Conservation (phyloP, 139 green algal genomes). For the Chlamydomonas eustigma region DNA sequence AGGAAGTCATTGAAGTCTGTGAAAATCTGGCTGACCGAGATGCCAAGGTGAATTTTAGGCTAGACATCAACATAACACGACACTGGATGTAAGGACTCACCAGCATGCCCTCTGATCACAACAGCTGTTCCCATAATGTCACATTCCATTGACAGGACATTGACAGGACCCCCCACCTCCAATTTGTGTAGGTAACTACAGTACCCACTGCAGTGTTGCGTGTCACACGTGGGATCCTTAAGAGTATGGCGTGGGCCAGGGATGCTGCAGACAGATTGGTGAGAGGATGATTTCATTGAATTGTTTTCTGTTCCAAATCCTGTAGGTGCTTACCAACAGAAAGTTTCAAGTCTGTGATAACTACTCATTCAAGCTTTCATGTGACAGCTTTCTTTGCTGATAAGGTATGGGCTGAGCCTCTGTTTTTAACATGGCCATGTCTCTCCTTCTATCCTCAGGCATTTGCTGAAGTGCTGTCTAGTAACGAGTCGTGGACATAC, state of each 20-base stretch:
- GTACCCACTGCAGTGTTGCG: conserved; percentile 90
- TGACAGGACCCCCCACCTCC: too few relatives aligned
- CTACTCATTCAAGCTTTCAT: too few relatives aligned
- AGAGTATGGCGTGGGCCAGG: conserved; percentile 83
- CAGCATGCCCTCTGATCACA: too few relatives aligned
- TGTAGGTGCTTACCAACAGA: not conserved
- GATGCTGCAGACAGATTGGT: conserved; percentile 89
- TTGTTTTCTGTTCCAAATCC: not conserved
- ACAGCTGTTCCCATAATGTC: too few relatives aligned
- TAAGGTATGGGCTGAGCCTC: not conserved
- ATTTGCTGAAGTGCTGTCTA: conserved; percentile 86
- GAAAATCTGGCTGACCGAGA: conserved; percentile 77
- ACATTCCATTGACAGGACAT: too few relatives aligned
- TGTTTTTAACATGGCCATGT: too few relatives aligned
- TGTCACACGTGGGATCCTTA: conserved; percentile 68
- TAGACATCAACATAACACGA: too few relatives aligned
- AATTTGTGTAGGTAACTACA: conserved; percentile 73
- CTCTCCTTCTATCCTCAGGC: conserved; percentile 31
- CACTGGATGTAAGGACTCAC: too few relatives aligned
- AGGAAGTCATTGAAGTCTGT: conserved; percentile 91
- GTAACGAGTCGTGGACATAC: conserved; percentile 78
- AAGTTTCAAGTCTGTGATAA: not conserved
- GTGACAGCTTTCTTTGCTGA: too few relatives aligned
- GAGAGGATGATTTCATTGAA: conserved; percentile 38
- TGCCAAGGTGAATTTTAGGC: conserved; percentile 71